A percentile compares a stretch with the other conserved stretches of the same genome.
Evolutionary conservation across 345 rosid species (phyloP).

Genomic region (Erodium maritimum): DNA sequence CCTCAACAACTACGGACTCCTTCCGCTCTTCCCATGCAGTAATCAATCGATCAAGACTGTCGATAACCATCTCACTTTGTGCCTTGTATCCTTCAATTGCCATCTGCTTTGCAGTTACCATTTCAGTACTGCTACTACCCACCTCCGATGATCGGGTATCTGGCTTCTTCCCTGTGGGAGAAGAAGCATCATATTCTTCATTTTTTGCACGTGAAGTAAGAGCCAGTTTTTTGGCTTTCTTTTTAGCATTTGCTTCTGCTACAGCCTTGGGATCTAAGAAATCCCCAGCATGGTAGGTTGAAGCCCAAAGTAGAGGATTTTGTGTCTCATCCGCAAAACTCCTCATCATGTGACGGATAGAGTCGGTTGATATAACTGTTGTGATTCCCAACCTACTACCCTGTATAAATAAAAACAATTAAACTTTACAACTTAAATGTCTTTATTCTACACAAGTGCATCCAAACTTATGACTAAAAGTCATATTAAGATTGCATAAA

Average conservation of each 20-base stretch:
- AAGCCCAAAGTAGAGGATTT: slow-evolving; percentile 92
- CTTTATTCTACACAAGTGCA: no score
- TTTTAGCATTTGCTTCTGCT: slow-evolving; percentile 84
- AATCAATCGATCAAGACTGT: slow-evolving; percentile 92
- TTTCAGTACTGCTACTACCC: slow-evolving; percentile 25
- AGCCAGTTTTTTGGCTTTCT: slow-evolving; percentile 56
- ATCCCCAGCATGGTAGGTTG: slow-evolving; percentile 98
- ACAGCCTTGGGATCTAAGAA: slow-evolving; percentile 81
- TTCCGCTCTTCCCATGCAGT: slow-evolving; percentile 96
- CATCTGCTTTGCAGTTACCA: slow-evolving; percentile 78
- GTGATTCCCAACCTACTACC: slow-evolving; percentile 84
- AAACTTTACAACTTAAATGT: no score
- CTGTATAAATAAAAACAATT: slow-evolving; percentile 13
- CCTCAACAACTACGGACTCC: slow-evolving; percentile 96
- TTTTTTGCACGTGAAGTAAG: slow-evolving; percentile 34
- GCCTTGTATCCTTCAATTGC: slow-evolving; percentile 96
- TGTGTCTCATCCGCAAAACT: slow-evolving; percentile 85
- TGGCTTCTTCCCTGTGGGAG: slow-evolving; percentile 39
- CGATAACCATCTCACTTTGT: slow-evolving; percentile 99
- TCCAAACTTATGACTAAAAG: no score
- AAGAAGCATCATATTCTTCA: slow-evolving; percentile 28
- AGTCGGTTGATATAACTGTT: slow-evolving; percentile 88
- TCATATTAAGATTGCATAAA: no score
- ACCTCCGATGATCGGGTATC: slow-evolving; percentile 22
- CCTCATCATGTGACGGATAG: slow-evolving; percentile 99